Evolutionary conservation across 257 asterid genomes (phyloP), one percentile per base, ranked within the genome.

Genomic region (Plectranthus barbatus): DNA sequence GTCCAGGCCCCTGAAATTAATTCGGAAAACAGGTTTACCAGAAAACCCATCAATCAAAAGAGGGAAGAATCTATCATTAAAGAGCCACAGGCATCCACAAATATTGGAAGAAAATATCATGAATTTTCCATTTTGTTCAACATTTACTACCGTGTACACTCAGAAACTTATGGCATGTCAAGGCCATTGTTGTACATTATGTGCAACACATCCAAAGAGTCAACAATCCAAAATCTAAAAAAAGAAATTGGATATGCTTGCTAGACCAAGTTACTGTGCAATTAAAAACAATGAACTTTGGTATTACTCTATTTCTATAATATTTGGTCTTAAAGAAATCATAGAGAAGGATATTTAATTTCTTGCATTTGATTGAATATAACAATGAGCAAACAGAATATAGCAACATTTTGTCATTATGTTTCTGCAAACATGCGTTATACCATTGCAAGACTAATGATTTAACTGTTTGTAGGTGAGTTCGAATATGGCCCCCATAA

Each of bases 1-100:
- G 95, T 60, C 87, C 97, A 58, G 97, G 97, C 41, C 78, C 97
- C 98, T 92, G 80, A 53, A 68, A 60, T 64, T 54, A 58, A 64
- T 69, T 39, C 69, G 55, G 45, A 54, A 17, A 36, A 63, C 9
- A 61, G 40, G 39, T 31, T 74, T 37, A 64, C 18, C 34, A 54
- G 58, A 29, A 57, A 42, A 54, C 60, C 34, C 57, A 58, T 69
- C 19, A 26, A 15, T 49, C 62, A 74, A 9, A 40, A 42, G 18
- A 33, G 66, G 46, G 61, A 12, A n/a, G n/a, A 17, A 13, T 14
- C 45, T 11, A 18, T 58, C 3, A 39, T 11, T 58, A 46, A 33
- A 36, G 18, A 50, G 20, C 26, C 29, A n/a, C 14, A 29, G 13
- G 9, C 1, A 7, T 53, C 21, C 10, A 31, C 8, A 29, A 49